Base-by-base conservation (phyloP, 345 rosid genomes). In the Brassica rapa region DNA sequence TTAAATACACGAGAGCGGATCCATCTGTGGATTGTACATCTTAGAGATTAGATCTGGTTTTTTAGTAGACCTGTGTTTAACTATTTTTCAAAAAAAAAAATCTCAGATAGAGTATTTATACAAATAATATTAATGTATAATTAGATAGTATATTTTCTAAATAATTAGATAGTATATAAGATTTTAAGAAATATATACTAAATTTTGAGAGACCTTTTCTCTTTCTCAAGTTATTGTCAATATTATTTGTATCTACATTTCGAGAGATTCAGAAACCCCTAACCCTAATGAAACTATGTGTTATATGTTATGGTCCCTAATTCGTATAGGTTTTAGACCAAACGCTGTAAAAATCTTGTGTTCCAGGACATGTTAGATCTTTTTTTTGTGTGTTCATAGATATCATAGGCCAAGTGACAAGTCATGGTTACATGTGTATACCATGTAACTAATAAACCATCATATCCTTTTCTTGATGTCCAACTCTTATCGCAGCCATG, bases 401-500 rank as follows among this genome's bases (percentile, higher is more conserved):
- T 56, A 56, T 56, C 61, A 21, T 56, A 56, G 12, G 61, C 2
- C 56, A 5, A 49, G 5, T 14, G 19, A 14, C 56, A 49, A 49
- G 56, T 49, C 56, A 49, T 49, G 56, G 19, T n/a, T 49, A 46
- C 55, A 46, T 46, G n/a, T 46, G 55, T 62, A 72, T 53, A 60
- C 3, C 19, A 66, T 35, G 39, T 25, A 37, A 55, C 65, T n/a
- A 24, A 56, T 30, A 39, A 75, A 9, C 66, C 29, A 41, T 68
- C 62, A 76, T 65, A 33, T 76, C 61, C 25, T 29, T 68, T 66
- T 55, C 66, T 66, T 5, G 23, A 37, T 66, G 51, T 43, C 51
- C 46, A 61, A 76, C 15, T 29, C 16, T 32, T 39, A 39, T 39
- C 23, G 29, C 41, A 15, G 27, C 55, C 70, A 32, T 21, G 41